These are phyloP conservation scores for Stephania japonica DNA, from an alignment of 164 flowering plant genomes.

Conservation along the genomic window DNA sequence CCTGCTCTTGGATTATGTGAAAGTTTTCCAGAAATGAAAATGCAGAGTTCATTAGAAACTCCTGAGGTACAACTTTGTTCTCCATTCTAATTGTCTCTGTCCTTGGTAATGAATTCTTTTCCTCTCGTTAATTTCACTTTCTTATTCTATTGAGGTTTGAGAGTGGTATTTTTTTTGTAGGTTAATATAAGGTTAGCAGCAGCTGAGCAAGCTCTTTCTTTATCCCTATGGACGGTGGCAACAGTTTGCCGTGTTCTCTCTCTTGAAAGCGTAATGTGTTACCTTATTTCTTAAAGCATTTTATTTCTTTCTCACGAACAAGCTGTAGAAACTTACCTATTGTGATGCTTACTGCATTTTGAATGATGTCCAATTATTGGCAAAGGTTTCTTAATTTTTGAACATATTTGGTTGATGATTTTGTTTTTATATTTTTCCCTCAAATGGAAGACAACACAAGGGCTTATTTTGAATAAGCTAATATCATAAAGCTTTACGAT, in stretches of 20 bases:
- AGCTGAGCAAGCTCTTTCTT: conserved; percentile 81
- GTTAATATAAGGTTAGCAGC: conserved; percentile 60
- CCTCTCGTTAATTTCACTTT: conserved; percentile 1
- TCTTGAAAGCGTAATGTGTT: conserved; percentile 69
- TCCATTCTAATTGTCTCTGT: background rate
- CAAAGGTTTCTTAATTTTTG: no score
- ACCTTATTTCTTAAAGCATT: conserved; percentile 1
- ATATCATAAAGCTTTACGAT: background rate
- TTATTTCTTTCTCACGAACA: conserved; percentile 1
- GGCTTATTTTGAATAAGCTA: background rate
- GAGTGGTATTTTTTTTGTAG: conserved; percentile 24
- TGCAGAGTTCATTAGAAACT: conserved; percentile 28
- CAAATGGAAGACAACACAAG: background rate
- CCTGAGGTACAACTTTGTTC: conserved; percentile 42
- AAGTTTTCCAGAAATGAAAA: conserved; percentile 19
- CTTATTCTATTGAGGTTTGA: conserved; percentile 7
- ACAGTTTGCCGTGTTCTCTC: conserved; percentile 87
- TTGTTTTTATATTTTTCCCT: no score
- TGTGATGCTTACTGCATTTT: background rate
- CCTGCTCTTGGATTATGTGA: conserved; percentile 47
- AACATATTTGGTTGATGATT: no score
- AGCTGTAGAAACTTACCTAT: background rate
- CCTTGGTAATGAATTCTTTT: background rate
- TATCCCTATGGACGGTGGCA: conserved; percentile 85
- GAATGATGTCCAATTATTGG: background rate